Evolutionary conservation across 116 monocot genomes (phyloP).

Genomic region (Trichopus zeylanicus): DNA sequence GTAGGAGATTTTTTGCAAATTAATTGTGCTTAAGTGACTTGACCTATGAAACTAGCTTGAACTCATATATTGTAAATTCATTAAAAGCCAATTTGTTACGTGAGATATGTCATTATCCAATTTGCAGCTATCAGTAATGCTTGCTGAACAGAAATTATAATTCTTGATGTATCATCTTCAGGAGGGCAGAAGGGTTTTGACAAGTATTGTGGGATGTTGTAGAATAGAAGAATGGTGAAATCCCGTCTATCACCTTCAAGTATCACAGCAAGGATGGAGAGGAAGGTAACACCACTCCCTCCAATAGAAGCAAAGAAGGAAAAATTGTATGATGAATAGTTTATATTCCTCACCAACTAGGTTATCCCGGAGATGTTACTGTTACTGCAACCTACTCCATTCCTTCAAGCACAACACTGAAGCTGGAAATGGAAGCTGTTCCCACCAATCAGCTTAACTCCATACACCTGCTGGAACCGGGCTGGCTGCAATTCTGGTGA

Average conservation of each 20-base stretch:
- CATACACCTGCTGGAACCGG: conserved; percentile 85
- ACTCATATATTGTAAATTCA: too few species aligned
- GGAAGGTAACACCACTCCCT: conserved; percentile 44
- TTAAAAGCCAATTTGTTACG: too few species aligned
- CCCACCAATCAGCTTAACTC: conserved; percentile 62
- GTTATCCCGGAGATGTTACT: conserved; percentile 37
- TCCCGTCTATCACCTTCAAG: conserved; percentile 69
- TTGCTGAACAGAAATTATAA: not conserved
- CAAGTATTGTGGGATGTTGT: conserved; percentile 79
- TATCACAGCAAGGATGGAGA: conserved; percentile 85
- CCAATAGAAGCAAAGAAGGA: not conserved
- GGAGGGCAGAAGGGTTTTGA: conserved; percentile 79
- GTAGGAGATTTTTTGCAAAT: too few species aligned
- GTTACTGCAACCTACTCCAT: conserved; percentile 30
- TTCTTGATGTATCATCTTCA: conserved; percentile 11
- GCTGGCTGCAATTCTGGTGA: conserved; percentile 55
- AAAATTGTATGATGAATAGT: not conserved
- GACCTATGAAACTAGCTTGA: too few species aligned
- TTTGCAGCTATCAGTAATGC: too few species aligned
- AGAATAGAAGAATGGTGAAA: conserved; percentile 38
- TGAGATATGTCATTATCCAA: too few species aligned
- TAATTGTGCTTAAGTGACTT: too few species aligned
- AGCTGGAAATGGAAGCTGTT: conserved; percentile 51
- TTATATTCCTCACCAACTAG: conserved; percentile 3
- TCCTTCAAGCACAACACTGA: conserved; percentile 22